Conservation (phyloP, 164 flowering plant species). For the Tinospora cordifolia region DNA sequence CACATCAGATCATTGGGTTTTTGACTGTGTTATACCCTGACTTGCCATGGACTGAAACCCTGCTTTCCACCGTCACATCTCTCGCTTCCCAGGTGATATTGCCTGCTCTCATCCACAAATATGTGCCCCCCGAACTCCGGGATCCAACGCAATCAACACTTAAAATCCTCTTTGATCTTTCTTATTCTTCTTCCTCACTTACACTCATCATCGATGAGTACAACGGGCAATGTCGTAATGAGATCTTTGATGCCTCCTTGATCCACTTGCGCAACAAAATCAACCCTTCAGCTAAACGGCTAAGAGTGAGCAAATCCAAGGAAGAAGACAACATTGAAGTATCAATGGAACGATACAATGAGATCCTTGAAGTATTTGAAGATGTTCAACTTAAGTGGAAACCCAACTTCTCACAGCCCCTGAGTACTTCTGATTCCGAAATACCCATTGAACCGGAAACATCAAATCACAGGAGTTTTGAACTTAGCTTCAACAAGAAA, state of each 20-base stretch:
- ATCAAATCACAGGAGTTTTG: slow-evolving; percentile 16
- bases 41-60: slow-evolving; percentile 3
- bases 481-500: slow-evolving; percentile 31
- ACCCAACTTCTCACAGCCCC: not conserved
- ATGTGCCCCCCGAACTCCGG: slow-evolving; percentile 20
- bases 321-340: slow-evolving; percentile 11
- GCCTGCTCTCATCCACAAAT: not conserved
- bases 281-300: slow-evolving; percentile 5
- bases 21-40: slow-evolving; percentile 5
- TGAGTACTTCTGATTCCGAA: not conserved
- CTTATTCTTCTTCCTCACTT: slow-evolving; percentile 18
- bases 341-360: slow-evolving; percentile 5
- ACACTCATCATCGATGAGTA: slow-evolving; percentile 25
- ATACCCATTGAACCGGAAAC: not conserved
- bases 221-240: slow-evolving; percentile 13
- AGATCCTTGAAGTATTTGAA: slow-evolving; percentile 2
- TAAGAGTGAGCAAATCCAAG: slow-evolving; percentile 17
- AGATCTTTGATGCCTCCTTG: slow-evolving; percentile 21
- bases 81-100: not conserved
- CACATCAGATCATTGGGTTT: slow-evolving; percentile 2
- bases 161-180: slow-evolving; percentile 8
- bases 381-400: slow-evolving; percentile 11
- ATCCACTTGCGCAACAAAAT: slow-evolving; percentile 14
- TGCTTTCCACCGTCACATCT: not conserved
- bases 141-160: slow-evolving; percentile 18